phyloP scores from a whole-genome alignment of 768 basidiomycete genomes.

The Amanita subjunquillea region DNA sequence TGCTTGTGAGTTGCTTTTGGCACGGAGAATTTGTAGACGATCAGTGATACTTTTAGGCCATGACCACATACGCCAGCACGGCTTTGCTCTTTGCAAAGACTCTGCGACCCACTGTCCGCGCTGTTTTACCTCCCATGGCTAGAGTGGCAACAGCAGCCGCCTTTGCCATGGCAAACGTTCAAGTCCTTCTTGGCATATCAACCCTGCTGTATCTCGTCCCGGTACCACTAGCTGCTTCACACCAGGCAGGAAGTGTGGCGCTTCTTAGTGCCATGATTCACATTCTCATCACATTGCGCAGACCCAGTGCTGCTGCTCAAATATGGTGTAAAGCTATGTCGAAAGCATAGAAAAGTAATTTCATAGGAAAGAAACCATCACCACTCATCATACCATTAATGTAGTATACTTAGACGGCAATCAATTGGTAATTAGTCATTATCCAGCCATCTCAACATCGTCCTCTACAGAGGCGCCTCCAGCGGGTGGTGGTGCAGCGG shows the following conservation, averaged over 20 bases:
- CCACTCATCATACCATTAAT: constrained; percentile 7
- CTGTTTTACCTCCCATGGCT: constrained; percentile 54
- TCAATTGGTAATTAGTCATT: constrained; percentile 11
- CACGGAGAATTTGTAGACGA: background rate
- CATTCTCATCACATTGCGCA: constrained; percentile 57
- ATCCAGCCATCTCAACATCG: constrained; percentile 83
- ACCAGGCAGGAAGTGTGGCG: constrained; percentile 91
- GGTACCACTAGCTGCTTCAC: constrained; percentile 81
- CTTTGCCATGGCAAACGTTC: constrained; percentile 76
- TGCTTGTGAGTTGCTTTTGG: constrained; percentile 51
- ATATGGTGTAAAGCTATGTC: constrained; percentile 34
- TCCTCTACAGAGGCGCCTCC: constrained; percentile 32
- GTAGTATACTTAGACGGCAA: background rate
- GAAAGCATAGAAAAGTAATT: background rate
- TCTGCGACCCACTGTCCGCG: constrained; percentile 44
- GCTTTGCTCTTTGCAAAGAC: constrained; percentile 53
- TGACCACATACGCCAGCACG: constrained; percentile 69
- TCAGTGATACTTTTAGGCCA: constrained; percentile 43
- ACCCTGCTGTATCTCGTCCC: constrained; percentile 92
- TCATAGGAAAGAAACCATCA: background rate
- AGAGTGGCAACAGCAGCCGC: constrained; percentile 42
- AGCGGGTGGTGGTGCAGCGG: constrained; percentile 23
- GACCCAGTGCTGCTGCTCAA: constrained; percentile 56
- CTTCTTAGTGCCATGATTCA: constrained; percentile 79
- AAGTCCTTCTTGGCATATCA: constrained; percentile 54